These are phyloP conservation scores for Fulvia fulva DNA, from an alignment of 2,329 filamentous ascomycete genomes.

Conservation along the genomic window DNA sequence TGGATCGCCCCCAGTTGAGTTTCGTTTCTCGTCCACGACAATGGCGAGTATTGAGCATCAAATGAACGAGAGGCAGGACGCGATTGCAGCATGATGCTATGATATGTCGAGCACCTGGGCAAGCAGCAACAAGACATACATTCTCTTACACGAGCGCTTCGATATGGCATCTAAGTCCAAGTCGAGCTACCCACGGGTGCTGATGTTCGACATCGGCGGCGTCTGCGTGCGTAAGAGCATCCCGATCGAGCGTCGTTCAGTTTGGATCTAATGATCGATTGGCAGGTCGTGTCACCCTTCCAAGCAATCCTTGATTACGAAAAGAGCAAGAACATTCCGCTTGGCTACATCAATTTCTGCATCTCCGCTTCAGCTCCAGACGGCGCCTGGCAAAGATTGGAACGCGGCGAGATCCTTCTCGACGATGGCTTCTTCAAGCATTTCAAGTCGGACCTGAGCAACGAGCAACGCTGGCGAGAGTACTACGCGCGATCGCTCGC, in stretches of 20 bases:
- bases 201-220: slow-evolving; percentile 93
- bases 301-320: slow-evolving; percentile 93
- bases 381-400: slow-evolving; percentile 84
- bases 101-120: slow-evolving; percentile 16
- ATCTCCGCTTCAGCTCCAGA: slow-evolving; percentile 73
- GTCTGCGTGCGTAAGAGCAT: slow-evolving; percentile 71
- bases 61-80: too few species aligned
- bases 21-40: not conserved
- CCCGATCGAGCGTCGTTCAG: not conserved
- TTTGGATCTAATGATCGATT: not conserved
- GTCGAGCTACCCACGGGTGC: slow-evolving; percentile 56
- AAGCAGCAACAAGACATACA: slow-evolving; percentile 21
- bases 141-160: slow-evolving; percentile 22
- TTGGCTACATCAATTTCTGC: slow-evolving; percentile 87
- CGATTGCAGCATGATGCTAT: not conserved
- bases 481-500: slow-evolving; percentile 44
- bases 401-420: slow-evolving; percentile 75
- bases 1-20: not conserved
- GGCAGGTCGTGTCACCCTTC: slow-evolving; percentile 81
- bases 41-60: not conserved
- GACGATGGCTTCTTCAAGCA: slow-evolving; percentile 69
- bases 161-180: slow-evolving; percentile 20
- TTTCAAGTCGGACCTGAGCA: slow-evolving; percentile 71
- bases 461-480: slow-evolving; percentile 62
- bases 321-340: slow-evolving; percentile 67